These are phyloP conservation scores for Trichoderma reesei DNA, from an alignment of 495 filamentous ascomycete genomes.

Conservation along the genomic window DNA sequence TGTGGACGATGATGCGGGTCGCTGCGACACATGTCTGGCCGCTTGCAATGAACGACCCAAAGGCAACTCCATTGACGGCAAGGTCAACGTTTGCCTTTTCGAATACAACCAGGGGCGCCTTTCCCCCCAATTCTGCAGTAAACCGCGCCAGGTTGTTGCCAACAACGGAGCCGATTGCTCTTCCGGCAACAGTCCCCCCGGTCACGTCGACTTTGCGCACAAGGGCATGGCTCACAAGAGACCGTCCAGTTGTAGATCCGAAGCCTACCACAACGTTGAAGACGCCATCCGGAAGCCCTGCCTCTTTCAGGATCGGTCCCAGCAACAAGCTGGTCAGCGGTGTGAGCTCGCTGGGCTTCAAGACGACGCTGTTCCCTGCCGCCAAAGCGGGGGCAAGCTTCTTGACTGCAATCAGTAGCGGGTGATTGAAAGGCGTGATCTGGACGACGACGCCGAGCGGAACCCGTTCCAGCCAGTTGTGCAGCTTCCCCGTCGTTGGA, in stretches of 20 bases:
- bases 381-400: slow-evolving; percentile 53
- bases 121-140: slow-evolving; percentile 52
- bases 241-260: slow-evolving; percentile 42
- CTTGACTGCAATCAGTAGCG: slow-evolving; percentile 53
- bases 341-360: slow-evolving; percentile 53
- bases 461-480: slow-evolving; percentile 49
- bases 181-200: slow-evolving; percentile 41
- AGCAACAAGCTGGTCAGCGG: slow-evolving; percentile 48
- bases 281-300: slow-evolving; percentile 47
- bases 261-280: slow-evolving; percentile 49
- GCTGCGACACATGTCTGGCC: slow-evolving; percentile 56
- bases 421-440: slow-evolving; percentile 60
- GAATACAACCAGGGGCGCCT: slow-evolving; percentile 49
- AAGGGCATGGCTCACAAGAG: slow-evolving; percentile 40
- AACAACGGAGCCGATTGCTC: slow-evolving; percentile 35
- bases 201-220: slow-evolving; percentile 56
- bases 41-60: slow-evolving; percentile 46
- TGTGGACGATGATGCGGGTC: slow-evolving; percentile 47
- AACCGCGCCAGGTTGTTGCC: slow-evolving; percentile 43
- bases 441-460: slow-evolving; percentile 55
- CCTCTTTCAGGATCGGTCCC: slow-evolving; percentile 40
- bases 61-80: slow-evolving; percentile 48
- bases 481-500: slow-evolving; percentile 49
- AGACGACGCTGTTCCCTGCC: slow-evolving; percentile 51
- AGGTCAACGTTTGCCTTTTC: slow-evolving; percentile 37